These are phyloP conservation scores for Paraurostyla sp. DNA, from an alignment of 73 alveolate genomes.

Conservation along the genomic window DNA sequence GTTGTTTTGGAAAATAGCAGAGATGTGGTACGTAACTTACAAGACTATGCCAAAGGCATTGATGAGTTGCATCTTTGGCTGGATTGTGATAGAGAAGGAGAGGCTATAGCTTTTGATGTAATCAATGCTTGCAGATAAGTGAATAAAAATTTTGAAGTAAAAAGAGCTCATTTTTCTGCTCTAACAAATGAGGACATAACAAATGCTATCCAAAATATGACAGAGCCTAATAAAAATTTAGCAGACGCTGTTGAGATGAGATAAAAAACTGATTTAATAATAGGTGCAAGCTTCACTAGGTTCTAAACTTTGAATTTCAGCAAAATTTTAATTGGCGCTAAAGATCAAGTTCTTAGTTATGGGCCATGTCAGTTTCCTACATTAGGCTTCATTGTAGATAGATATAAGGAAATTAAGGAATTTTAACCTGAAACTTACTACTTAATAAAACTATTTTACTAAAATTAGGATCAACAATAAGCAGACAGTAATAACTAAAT, in stretches of 20 bases:
- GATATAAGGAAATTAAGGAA: constrained; percentile 91
- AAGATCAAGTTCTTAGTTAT: constrained; percentile 80
- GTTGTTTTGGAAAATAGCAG: constrained; percentile 44
- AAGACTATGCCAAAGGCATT: background rate
- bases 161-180: constrained; percentile 93
- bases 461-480: constrained; percentile 52
- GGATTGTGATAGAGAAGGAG: constrained; percentile 99
- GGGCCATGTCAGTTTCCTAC: constrained; percentile 99
- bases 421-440: constrained; percentile 94
- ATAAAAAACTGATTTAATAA: constrained; percentile 95
- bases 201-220: constrained; percentile 73
- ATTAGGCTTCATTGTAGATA: constrained; percentile 97
- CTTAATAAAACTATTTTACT: constrained; percentile 85
- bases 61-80: constrained; percentile 96
- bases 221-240: constrained; percentile 94
- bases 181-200: constrained; percentile 78
- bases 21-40: constrained; percentile 55
- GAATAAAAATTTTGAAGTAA: constrained; percentile 46
- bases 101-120: constrained; percentile 98
- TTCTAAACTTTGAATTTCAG: constrained; percentile 87
- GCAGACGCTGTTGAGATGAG: constrained; percentile 98
- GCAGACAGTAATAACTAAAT: background rate
- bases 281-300: constrained; percentile 98
- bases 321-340: constrained; percentile 7
- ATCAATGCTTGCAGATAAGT: constrained; percentile 62